Evolutionary conservation across 495 filamentous ascomycete species (phyloP).

Genomic region (Penicillium malachiteum): DNA sequence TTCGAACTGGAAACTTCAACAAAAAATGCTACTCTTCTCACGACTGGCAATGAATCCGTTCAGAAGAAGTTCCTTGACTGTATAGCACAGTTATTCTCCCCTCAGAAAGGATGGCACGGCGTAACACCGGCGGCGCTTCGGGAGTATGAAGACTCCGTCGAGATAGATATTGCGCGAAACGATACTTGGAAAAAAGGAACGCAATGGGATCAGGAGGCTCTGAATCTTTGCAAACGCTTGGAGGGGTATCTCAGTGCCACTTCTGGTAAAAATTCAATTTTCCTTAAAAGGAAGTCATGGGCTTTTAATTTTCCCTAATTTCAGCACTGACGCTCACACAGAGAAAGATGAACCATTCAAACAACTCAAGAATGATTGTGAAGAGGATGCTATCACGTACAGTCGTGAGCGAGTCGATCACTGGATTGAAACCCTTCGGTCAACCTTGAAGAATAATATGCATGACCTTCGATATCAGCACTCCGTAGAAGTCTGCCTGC

Average conservation of each 20-base stretch:
- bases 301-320: too few relatives aligned
- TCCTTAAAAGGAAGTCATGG: too few relatives aligned
- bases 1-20: not conserved
- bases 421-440: conserved; percentile 1
- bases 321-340: too few relatives aligned
- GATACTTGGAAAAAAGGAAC: not conserved
- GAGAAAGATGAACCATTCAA: too few relatives aligned
- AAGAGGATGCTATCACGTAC: not conserved
- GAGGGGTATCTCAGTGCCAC: not conserved
- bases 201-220: not conserved
- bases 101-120: conserved; percentile 10
- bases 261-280: not conserved
- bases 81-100: conserved; percentile 16
- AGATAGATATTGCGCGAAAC: conserved; percentile 12
- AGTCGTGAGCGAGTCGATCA: conserved; percentile 1
- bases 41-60: conserved; percentile 4
- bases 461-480: not conserved
- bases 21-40: conserved; percentile 3
- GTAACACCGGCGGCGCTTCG: conserved; percentile 13
- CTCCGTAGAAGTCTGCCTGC: not conserved
- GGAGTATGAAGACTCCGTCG: conserved; percentile 2
- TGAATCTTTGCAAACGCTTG: not conserved
- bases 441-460: not conserved
- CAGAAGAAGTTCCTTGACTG: conserved; percentile 14
- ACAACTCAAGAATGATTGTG: too few relatives aligned